Conservation (phyloP, 2,329 filamentous ascomycete genomes). For the Aspergillus brunneoviolaceus region DNA sequence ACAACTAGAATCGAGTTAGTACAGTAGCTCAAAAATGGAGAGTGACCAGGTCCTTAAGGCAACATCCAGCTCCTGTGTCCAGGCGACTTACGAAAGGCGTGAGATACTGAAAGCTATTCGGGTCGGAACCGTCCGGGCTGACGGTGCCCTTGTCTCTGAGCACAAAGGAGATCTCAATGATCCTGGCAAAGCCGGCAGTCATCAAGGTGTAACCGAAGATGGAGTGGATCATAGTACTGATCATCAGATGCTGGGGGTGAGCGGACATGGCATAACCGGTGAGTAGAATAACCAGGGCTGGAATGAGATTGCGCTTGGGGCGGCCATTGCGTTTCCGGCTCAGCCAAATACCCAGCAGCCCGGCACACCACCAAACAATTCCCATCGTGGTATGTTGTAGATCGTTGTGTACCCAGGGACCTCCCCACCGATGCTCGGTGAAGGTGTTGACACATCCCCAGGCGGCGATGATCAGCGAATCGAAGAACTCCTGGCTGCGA, state of each 20-base stretch:
- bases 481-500: constrained; percentile 94
- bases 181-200: constrained; percentile 77
- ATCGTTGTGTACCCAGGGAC: constrained; percentile 85
- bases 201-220: constrained; percentile 96
- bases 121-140: constrained; percentile 66
- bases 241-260: constrained; percentile 78
- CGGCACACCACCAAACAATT: constrained; percentile 97
- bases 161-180: constrained; percentile 89
- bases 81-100: constrained; percentile 64
- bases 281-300: constrained; percentile 83
- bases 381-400: constrained; percentile 99
- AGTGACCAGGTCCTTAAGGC: neutral
- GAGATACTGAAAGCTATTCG: constrained; percentile 71
- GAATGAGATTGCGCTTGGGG: constrained; percentile 90
- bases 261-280: constrained; percentile 96
- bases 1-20: constrained; percentile 58
- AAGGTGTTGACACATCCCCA: constrained; percentile 99
- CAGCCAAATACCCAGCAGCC: constrained; percentile 87
- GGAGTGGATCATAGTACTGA: constrained; percentile 83
- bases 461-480: constrained; percentile 82
- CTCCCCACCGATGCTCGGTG: constrained; percentile 93
- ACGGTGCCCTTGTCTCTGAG: constrained; percentile 68
- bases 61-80: neutral
- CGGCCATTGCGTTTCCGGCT: constrained; percentile 78
- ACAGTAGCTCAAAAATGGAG: neutral